Evolutionary conservation across 2,329 filamentous ascomycete genomes (phyloP), one percentile per base, ranked within the genome.

Genomic region (Teratosphaeria viscida): DNA sequence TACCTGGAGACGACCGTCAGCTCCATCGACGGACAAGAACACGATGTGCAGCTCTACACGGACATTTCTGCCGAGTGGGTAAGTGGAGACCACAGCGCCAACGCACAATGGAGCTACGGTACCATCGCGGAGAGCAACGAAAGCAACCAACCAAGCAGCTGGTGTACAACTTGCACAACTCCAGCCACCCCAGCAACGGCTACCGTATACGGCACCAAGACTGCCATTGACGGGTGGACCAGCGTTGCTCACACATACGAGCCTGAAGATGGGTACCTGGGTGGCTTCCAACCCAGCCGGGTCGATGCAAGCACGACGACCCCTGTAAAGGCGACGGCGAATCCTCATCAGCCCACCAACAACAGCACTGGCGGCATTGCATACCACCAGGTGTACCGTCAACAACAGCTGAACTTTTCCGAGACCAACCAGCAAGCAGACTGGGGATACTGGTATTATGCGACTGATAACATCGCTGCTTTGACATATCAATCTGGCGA

Each of bases 51-150:
- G 67, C 67, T 91, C 4, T 91, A 92, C 68, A 79, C 85, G 27
- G 88, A 91, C 68, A 84, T 90, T 47, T 84, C 86, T 58, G 85
- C 83, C 59, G 85, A 61, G 84, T 86, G 70, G 70, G 80, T 71
- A 2, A 86, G 86, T 14, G 85, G 86, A 26, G 82, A 90, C 67
- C 73, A 75, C 6, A 72, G 65, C 29, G 75, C 81, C 3, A 68
- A 80, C 43, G 81, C 85, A 49, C 72, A 85, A 65, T 91, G 88
- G 88, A 79, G 84, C 54, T 82, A 81, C 61, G 79, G 70, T 12
- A 70, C 64, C 5, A 65, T 66, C 34, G 66, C 68, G n/a, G 62
- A 55, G 63, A 57, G 11, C 26, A 32, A 23, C n/a, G 26, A 14
- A 10, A 57, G 11, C 26, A 32, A 23, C 26, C n/a, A 14, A 10